Evolutionary conservation across 2,329 filamentous ascomycete species (phyloP).

Genomic region (Paraconiothyrium sp.): DNA sequence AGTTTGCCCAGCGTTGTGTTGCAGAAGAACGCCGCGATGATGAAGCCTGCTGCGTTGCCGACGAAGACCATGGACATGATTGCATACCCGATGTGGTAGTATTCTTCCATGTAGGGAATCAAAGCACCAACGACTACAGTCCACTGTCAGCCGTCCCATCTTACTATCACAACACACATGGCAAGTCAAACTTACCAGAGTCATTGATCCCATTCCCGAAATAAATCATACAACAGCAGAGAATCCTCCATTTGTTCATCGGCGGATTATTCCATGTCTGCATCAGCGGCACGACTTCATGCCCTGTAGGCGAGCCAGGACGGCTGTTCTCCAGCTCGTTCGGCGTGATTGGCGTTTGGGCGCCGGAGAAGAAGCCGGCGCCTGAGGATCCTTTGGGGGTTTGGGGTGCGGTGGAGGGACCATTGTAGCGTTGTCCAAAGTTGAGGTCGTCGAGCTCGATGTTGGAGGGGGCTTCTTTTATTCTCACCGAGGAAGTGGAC

Average conservation of each 20-base stretch:
- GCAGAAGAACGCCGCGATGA: constrained; percentile 75
- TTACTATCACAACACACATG: not conserved
- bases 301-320: constrained; percentile 57
- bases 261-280: constrained; percentile 66
- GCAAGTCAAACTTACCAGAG: constrained; percentile 54
- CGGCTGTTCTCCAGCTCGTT: constrained; percentile 65
- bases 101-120: constrained; percentile 81
- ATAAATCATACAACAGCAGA: constrained; percentile 71
- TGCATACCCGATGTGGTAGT: constrained; percentile 80
- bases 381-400: constrained; percentile 28
- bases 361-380: constrained; percentile 16
- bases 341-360: constrained; percentile 44
- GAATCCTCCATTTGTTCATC: constrained; percentile 76
- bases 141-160: not conserved
- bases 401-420: constrained; percentile 24
- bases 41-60: constrained; percentile 78
- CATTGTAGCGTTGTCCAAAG: constrained; percentile 34
- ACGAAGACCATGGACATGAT: constrained; percentile 85
- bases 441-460: constrained; percentile 48
- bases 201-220: constrained; percentile 79
- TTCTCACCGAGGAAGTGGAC: constrained; percentile 18
- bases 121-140: constrained; percentile 71
- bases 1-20: constrained; percentile 69
- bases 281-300: constrained; percentile 57
- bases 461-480: constrained; percentile 33